Conservation (phyloP, 768 basidiomycete genomes). For the Collybia sordida region DNA sequence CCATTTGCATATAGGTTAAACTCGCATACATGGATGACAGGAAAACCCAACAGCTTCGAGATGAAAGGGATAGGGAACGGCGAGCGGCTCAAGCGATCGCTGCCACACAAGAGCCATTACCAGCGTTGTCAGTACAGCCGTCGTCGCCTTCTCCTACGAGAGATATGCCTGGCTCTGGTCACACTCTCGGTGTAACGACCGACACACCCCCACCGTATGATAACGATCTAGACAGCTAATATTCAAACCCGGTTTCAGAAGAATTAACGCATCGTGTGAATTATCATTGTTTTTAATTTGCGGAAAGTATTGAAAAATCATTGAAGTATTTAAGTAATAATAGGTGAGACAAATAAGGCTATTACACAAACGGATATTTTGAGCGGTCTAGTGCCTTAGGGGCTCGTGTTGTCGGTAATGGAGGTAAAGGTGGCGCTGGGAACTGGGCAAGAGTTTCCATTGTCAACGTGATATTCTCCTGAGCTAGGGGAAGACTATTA, state of each 20-base stretch:
- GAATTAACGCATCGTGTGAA: too few relatives aligned
- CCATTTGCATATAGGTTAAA: constrained; percentile 52
- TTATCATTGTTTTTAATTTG: not conserved
- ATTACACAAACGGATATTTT: constrained; percentile 8
- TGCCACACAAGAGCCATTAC: constrained; percentile 15
- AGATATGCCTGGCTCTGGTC: constrained; percentile 38
- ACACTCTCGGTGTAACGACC: constrained; percentile 22
- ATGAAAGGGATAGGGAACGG: constrained; percentile 59
- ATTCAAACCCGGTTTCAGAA: too few relatives aligned
- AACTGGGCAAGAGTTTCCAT: constrained; percentile 35
- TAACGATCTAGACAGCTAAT: too few relatives aligned
- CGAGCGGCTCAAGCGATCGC: constrained; percentile 39
- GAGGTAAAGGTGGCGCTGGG: constrained; percentile 32
- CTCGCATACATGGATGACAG: constrained; percentile 81
- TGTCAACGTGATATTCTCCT: constrained; percentile 11
- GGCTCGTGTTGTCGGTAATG: constrained; percentile 27
- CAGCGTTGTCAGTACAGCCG: not conserved
- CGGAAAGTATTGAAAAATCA: too few relatives aligned
- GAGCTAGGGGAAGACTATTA: constrained; percentile 2
- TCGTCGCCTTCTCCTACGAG: constrained; percentile 16
- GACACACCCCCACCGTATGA: constrained; percentile 17
- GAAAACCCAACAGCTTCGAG: constrained; percentile 48
- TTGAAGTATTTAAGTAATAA: too few relatives aligned
- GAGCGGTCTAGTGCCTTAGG: constrained; percentile 16
- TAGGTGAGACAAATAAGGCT: not conserved